Percentiles rank a stretch among this genome's conserved stretches.
These are phyloP conservation scores for Asterella californica DNA, from an alignment of 225 moss, liverwort and hornwort genomes.

Conservation along the genomic window DNA sequence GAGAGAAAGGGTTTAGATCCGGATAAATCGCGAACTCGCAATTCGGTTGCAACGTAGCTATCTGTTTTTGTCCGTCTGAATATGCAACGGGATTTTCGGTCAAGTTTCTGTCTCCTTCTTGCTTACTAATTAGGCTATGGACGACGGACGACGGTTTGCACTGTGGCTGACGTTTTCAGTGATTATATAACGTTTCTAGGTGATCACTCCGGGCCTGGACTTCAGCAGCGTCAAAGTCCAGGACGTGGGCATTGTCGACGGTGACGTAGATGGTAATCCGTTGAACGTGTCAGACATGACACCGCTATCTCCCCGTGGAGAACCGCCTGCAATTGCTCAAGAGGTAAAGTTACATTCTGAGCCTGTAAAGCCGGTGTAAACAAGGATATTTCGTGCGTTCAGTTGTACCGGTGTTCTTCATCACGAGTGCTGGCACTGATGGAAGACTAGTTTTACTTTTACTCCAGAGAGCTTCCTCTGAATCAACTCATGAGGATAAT, in stretches of 20 bases:
- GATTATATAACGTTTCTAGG: too few species aligned
- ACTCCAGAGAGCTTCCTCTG: too few species aligned
- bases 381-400: neutral
- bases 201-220: slow-evolving; percentile 81
- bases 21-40: too few species aligned
- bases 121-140: too few species aligned
- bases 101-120: neutral
- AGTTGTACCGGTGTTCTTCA: too few species aligned
- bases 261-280: slow-evolving; percentile 43
- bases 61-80: neutral
- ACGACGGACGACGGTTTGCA: too few species aligned
- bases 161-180: too few species aligned
- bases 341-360: slow-evolving; percentile 36
- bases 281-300: slow-evolving; percentile 45
- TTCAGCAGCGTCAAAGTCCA: slow-evolving; percentile 68
- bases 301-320: slow-evolving; percentile 48
- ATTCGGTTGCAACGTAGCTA: too few species aligned
- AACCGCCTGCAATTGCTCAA: slow-evolving; percentile 49
- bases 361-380: neutral
- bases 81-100: neutral
- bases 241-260: slow-evolving; percentile 57
- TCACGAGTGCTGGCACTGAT: neutral
- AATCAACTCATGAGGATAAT: neutral
- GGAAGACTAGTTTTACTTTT: too few species aligned
- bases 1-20: too few species aligned